Evolutionary conservation across 2,329 filamentous ascomycete species (phyloP).

Genomic region (Neodidymelliopsis sp.): DNA sequence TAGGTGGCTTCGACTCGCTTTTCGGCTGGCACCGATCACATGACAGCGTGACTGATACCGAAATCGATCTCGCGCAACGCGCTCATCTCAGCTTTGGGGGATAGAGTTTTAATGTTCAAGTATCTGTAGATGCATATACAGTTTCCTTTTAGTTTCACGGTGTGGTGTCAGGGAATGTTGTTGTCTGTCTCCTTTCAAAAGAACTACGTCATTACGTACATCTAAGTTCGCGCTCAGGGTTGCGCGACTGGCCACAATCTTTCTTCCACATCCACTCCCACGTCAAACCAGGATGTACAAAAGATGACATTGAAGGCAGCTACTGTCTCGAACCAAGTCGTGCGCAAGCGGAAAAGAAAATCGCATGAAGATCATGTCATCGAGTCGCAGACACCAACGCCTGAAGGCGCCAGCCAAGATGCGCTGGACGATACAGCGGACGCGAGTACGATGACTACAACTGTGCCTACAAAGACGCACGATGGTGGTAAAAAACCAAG

Average conservation of each 20-base stretch:
- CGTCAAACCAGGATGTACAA: neutral
- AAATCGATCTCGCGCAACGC: too few relatives aligned
- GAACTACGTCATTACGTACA: too few relatives aligned
- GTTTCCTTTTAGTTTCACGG: too few relatives aligned
- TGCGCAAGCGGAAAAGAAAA: slow-evolving; percentile 55
- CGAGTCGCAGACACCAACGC: slow-evolving; percentile 13
- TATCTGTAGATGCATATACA: too few relatives aligned
- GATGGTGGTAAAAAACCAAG: slow-evolving; percentile 64
- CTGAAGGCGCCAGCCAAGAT: slow-evolving; percentile 7
- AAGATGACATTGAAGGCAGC: slow-evolving; percentile 49
- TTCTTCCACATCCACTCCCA: neutral
- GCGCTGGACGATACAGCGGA: slow-evolving; percentile 13
- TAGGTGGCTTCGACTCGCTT: too few relatives aligned
- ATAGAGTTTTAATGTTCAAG: too few relatives aligned
- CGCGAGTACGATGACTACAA: slow-evolving; percentile 48
- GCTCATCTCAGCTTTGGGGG: too few relatives aligned
- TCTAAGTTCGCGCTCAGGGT: slow-evolving; percentile 7
- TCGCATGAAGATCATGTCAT: slow-evolving; percentile 18
- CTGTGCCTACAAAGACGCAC: slow-evolving; percentile 63
- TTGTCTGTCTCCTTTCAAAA: too few relatives aligned
- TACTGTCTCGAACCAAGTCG: slow-evolving; percentile 53
- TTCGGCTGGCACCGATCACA: too few relatives aligned
- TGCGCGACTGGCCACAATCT: slow-evolving; percentile 8
- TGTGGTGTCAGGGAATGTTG: too few relatives aligned
- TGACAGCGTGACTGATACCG: too few relatives aligned